These are phyloP conservation scores for Neonectria punicea DNA, from an alignment of 2,329 filamentous ascomycete genomes.

Conservation along the genomic window DNA sequence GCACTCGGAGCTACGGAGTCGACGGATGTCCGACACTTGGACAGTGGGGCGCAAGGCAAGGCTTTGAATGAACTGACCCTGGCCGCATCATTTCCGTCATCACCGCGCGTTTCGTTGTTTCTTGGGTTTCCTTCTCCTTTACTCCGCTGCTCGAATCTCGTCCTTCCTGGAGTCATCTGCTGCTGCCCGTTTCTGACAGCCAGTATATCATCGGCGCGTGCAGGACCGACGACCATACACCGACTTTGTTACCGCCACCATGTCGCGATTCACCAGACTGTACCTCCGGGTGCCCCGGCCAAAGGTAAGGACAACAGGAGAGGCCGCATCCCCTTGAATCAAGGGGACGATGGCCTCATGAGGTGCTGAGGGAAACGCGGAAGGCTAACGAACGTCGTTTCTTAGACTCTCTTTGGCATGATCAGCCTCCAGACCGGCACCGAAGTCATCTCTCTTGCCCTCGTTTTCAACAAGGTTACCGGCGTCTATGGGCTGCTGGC, in stretches of 20 bases:
- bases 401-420: constrained; percentile 83
- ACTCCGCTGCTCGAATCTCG: constrained; percentile 21
- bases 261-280: constrained; percentile 51
- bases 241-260: constrained; percentile 30
- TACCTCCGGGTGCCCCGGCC: constrained; percentile 53
- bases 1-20: constrained; percentile 7
- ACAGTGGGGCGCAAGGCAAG: constrained; percentile 22
- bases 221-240: constrained; percentile 4
- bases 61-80: constrained; percentile 35
- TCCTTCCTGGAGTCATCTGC: constrained; percentile 11
- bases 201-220: constrained; percentile 5
- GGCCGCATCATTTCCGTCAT: constrained; percentile 43
- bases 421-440: constrained; percentile 89
- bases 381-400: constrained; percentile 28
- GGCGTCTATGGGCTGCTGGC: constrained; percentile 92
- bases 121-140: constrained; percentile 26
- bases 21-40: constrained; percentile 25
- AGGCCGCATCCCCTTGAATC: neutral
- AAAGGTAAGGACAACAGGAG: constrained; percentile 48
- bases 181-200: constrained; percentile 7
- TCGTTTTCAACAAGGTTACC: constrained; percentile 92
- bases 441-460: constrained; percentile 83
- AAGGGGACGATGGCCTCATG: neutral
- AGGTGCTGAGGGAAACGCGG: constrained; percentile 4
- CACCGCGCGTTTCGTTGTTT: constrained; percentile 29